Evolutionary conservation across 1,284 basidiomycete species (phyloP).

Genomic region (Golubevia pallescens): DNA sequence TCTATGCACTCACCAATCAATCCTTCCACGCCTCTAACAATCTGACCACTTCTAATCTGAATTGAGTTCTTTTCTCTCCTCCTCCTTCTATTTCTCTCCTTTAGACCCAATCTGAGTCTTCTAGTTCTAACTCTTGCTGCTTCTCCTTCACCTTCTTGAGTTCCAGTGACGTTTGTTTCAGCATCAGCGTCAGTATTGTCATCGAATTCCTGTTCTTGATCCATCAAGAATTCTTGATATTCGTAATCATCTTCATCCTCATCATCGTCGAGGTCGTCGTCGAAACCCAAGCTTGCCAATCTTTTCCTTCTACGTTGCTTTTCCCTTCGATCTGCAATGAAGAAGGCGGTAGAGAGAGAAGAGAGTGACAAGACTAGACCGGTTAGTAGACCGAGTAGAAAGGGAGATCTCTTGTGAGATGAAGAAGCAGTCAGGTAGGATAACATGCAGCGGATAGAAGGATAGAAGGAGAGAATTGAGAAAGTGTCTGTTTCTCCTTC

Average conservation of each 20-base stretch:
- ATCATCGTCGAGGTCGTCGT: not conserved
- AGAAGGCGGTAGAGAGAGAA: conserved; percentile 43
- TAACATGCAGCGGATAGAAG: too few relatives aligned
- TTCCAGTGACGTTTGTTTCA: not conserved
- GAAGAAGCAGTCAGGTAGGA: too few relatives aligned
- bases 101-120: not conserved
- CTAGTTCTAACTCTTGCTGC: too few relatives aligned
- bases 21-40: conserved; percentile 46
- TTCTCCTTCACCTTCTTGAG: too few relatives aligned
- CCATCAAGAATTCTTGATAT: not conserved
- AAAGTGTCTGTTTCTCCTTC: too few relatives aligned
- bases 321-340: conserved; percentile 31
- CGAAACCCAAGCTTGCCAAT: conserved; percentile 11
- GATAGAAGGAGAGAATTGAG: too few relatives aligned
- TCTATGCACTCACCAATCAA: conserved; percentile 26
- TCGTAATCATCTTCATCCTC: not conserved
- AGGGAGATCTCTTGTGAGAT: conserved; percentile 8
- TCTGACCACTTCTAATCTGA: conserved; percentile 29
- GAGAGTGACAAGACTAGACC: conserved; percentile 46
- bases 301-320: conserved; percentile 19
- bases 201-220: too few relatives aligned
- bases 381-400: conserved; percentile 41
- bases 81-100: not conserved
- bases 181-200: too few relatives aligned
- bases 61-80: conserved; percentile 10